These are phyloP conservation scores for Leptographium procerum DNA, from an alignment of 2,329 filamentous ascomycete species.

Conservation along the genomic window DNA sequence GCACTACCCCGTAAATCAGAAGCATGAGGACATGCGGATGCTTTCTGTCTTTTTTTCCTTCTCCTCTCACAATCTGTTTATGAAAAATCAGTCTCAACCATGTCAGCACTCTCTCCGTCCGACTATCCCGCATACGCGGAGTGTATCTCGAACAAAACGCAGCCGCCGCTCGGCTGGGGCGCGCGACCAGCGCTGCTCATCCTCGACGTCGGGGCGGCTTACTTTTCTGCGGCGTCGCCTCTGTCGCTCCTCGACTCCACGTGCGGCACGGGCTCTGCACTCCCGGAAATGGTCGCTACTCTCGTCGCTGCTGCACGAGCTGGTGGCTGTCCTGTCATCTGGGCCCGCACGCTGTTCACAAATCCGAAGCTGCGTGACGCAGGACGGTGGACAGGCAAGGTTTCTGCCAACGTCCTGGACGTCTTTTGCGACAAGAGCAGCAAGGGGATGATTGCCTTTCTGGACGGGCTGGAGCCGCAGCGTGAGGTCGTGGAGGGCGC, in stretches of 20 bases:
- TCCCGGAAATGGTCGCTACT: constrained; percentile 24
- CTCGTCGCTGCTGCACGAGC: constrained; percentile 28
- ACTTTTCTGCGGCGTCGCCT: constrained; percentile 29
- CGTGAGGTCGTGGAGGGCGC: constrained; percentile 23
- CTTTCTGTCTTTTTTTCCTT: background rate
- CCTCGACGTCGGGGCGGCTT: constrained; percentile 34
- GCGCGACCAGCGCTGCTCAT: constrained; percentile 29
- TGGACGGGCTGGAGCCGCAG: constrained; percentile 16
- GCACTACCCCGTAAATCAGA: background rate
- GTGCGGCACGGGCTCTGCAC: constrained; percentile 16
- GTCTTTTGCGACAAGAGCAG: constrained; percentile 28
- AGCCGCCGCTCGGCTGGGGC: constrained; percentile 28
- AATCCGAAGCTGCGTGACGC: constrained; percentile 32
- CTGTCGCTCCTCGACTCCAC: constrained; percentile 26
- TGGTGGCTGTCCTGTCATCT: constrained; percentile 26
- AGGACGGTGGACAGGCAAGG: constrained; percentile 25
- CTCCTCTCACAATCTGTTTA: background rate
- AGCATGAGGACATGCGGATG: background rate
- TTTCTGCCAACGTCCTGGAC: constrained; percentile 19
- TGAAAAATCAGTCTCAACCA: background rate
- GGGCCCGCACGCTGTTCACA: constrained; percentile 29
- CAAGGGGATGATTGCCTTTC: constrained; percentile 20
- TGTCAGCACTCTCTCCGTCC: background rate
- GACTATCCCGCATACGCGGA: constrained; percentile 1
- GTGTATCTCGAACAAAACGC: background rate